Conservation (phyloP, 306 rosid species). For the Cucumis cinereus region DNA sequence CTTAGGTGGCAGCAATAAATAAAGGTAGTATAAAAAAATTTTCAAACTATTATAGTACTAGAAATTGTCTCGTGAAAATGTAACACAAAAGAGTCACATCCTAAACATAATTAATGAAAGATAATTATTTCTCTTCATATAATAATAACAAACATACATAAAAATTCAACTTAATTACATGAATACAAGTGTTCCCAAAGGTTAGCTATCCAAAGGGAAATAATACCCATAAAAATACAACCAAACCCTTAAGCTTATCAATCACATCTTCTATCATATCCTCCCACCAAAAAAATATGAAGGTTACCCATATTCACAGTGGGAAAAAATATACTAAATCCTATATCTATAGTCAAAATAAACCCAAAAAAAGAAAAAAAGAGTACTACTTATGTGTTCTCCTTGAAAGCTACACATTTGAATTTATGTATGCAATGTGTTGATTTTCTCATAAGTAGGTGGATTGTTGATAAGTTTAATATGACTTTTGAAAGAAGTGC, state of each 20-base stretch:
- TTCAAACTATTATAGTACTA: too few relatives aligned
- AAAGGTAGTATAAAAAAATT: too few relatives aligned
- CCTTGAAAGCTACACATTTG: neutral
- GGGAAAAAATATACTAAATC: neutral
- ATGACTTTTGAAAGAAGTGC: neutral
- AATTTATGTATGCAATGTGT: neutral
- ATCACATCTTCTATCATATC: too few relatives aligned
- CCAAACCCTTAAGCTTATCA: too few relatives aligned
- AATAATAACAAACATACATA: too few relatives aligned
- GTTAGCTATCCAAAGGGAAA: neutral
- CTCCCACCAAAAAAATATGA: neutral
- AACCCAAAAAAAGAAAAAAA: neutral
- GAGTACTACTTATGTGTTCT: neutral
- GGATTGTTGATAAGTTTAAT: neutral
- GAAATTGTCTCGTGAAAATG: too few relatives aligned
- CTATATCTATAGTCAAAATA: neutral
- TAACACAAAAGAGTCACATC: too few relatives aligned
- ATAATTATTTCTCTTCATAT: neutral
- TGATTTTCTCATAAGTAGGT: neutral
- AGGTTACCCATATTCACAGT: neutral
- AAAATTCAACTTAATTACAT: neutral
- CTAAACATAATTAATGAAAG: too few relatives aligned
- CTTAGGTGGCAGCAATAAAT: too few relatives aligned
- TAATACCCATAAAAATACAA: neutral
- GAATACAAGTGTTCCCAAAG: too few relatives aligned